Conservation (phyloP, 108 stramenopile genomes). For the Hondaea fermentalgiana region DNA sequence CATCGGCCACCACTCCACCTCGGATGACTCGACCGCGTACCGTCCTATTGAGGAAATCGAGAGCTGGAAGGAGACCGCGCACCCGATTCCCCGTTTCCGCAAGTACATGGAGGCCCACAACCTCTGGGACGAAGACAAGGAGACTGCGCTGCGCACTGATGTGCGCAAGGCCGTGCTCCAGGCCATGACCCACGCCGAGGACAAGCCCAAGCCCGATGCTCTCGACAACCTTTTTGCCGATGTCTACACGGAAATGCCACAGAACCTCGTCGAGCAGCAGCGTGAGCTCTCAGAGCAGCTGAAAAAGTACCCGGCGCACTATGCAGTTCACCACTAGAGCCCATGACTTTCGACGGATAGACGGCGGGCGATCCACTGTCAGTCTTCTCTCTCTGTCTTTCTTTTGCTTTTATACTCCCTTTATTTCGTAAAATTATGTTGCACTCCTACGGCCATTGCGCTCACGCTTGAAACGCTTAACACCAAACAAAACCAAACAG, state of each 20-base stretch:
- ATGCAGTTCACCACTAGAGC: conserved; percentile 14
- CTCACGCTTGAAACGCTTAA: no score
- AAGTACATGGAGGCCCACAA: conserved; percentile 60
- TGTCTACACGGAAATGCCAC: conserved; percentile 81
- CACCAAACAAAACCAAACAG: no score
- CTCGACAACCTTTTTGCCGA: conserved; percentile 75
- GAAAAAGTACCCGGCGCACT: conserved; percentile 53
- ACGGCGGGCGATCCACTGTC: no score
- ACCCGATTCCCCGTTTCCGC: conserved; percentile 70
- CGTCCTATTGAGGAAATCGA: conserved; percentile 67
- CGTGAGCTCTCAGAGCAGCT: conserved; percentile 57
- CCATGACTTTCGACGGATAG: no score
- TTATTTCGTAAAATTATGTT: no score
- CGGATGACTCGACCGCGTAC: conserved; percentile 86
- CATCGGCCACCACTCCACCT: conserved; percentile 89
- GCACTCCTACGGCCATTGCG: no score
- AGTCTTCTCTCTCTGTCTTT: no score
- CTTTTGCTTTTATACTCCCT: no score
- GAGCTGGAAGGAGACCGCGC: conserved; percentile 45
- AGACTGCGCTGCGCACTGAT: conserved; percentile 51
- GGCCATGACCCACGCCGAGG: conserved; percentile 78
- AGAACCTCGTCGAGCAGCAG: conserved; percentile 71
- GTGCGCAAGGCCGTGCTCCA: conserved; percentile 66
- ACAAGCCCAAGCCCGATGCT: conserved; percentile 55
- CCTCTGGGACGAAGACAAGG: conserved; percentile 58